Conservation (phyloP, 2,329 filamentous ascomycete genomes). For the Claviceps arundinis region DNA sequence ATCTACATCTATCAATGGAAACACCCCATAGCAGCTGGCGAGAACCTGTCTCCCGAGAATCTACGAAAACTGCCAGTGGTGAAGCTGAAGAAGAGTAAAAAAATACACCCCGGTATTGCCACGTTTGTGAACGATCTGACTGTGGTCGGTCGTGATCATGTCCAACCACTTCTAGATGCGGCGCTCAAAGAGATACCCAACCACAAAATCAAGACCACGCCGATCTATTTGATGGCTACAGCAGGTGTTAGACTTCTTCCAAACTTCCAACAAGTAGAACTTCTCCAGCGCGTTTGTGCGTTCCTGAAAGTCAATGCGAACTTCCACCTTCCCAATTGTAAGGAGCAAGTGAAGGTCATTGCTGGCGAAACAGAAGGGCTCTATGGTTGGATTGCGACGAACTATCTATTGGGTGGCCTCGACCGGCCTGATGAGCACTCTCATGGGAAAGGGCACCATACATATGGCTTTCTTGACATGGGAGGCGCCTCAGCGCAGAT, state of each 20-base stretch:
- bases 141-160: constrained; percentile 67
- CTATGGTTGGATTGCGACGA: constrained; percentile 95
- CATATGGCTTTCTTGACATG: constrained; percentile 97
- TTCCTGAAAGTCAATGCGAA: constrained; percentile 65
- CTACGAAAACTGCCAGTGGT: constrained; percentile 63
- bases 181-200: constrained; percentile 66
- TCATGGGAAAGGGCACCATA: constrained; percentile 81
- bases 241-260: constrained; percentile 86
- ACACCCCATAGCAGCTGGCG: constrained; percentile 52
- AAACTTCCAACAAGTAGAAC: constrained; percentile 53
- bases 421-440: constrained; percentile 60
- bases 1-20: constrained; percentile 93
- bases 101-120: constrained; percentile 86
- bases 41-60: constrained; percentile 28
- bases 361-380: constrained; percentile 89
- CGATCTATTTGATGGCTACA: constrained; percentile 89
- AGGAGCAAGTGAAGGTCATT: constrained; percentile 82
- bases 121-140: constrained; percentile 70
- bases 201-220: constrained; percentile 68
- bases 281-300: constrained; percentile 68
- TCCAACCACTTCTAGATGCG: constrained; percentile 68
- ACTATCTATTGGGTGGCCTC: constrained; percentile 87
- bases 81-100: constrained; percentile 78
- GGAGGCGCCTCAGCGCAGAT: constrained; percentile 96
- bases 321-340: constrained; percentile 84